These are phyloP conservation scores for Zizania latifolia DNA, from an alignment of 176 grass and related monocot species.

Conservation along the genomic window DNA sequence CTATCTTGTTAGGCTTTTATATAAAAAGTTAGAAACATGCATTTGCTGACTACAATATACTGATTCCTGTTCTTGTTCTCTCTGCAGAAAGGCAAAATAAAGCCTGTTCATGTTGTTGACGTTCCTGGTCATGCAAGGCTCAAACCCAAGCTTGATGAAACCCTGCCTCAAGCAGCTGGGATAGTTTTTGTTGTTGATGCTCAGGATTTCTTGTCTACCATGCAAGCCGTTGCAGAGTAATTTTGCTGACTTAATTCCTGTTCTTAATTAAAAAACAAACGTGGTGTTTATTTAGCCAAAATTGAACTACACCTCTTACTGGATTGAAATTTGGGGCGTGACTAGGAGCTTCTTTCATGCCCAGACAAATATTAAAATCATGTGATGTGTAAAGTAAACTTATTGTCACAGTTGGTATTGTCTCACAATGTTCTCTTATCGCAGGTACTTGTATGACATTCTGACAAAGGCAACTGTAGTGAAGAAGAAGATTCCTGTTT, in stretches of 20 bases:
- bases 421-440: not conserved
- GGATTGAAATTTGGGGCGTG: not conserved
- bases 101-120: slow-evolving; percentile 86
- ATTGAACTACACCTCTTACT: not conserved
- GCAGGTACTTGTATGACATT: slow-evolving; percentile 92
- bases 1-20: not conserved
- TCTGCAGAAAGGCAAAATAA: slow-evolving; percentile 63
- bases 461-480: slow-evolving; percentile 71
- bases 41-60: not conserved
- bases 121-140: slow-evolving; percentile 96
- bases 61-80: not conserved
- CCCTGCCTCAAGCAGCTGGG: slow-evolving; percentile 69
- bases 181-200: slow-evolving; percentile 80
- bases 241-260: slow-evolving; percentile 10
- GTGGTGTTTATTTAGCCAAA: not conserved
- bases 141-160: slow-evolving; percentile 82
- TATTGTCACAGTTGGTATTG: not conserved
- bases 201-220: slow-evolving; percentile 83
- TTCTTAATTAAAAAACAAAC: not conserved
- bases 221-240: slow-evolving; percentile 84
- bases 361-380: not conserved
- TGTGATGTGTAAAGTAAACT: not conserved
- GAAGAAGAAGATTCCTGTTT: slow-evolving; percentile 68
- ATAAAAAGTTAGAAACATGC: not conserved
- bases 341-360: not conserved